Conservation (phyloP, 495 filamentous ascomycete genomes). For the Aspergillus conjunctus region DNA sequence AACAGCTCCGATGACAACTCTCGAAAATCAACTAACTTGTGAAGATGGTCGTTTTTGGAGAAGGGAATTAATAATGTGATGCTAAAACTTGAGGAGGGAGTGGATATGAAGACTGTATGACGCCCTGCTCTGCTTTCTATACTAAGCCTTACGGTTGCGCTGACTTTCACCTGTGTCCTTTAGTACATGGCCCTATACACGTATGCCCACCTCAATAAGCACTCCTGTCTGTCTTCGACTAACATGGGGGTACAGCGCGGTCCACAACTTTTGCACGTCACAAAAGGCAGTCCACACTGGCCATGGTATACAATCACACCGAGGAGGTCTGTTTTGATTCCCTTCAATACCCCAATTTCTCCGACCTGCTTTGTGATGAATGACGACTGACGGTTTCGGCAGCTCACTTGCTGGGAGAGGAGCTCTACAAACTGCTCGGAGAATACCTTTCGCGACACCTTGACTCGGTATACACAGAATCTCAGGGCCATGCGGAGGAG, state of each 20-base stretch:
- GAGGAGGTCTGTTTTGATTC: constrained; percentile 66
- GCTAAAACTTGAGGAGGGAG: constrained; percentile 82
- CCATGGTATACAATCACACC: constrained; percentile 61
- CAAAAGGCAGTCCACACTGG: constrained; percentile 77
- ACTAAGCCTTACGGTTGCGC: constrained; percentile 5
- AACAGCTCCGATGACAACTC: background rate
- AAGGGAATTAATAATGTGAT: constrained; percentile 88
- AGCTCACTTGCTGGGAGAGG: constrained; percentile 95
- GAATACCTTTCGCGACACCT: constrained; percentile 81
- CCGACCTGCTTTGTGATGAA: constrained; percentile 1
- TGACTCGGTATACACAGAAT: constrained; percentile 61
- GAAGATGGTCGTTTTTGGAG: constrained; percentile 87
- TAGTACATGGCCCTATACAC: constrained; percentile 99
- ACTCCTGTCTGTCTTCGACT: constrained; percentile 18
- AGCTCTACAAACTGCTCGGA: constrained; percentile 89
- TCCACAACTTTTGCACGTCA: constrained; percentile 99
- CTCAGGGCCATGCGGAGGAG: constrained; percentile 81
- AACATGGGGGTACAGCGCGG: constrained; percentile 60
- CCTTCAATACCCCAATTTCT: constrained; percentile 2
- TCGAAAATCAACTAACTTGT: constrained; percentile 20
- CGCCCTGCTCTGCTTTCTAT: background rate
- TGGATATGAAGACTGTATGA: constrained; percentile 87
- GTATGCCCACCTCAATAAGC: constrained; percentile 46
- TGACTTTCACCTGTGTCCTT: constrained; percentile 13
- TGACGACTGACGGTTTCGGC: constrained; percentile 22